Percentiles rank a stretch among this genome's conserved stretches.
phyloP scores from a whole-genome alignment of 305 asterid species.

The Fraxinus ornus region DNA sequence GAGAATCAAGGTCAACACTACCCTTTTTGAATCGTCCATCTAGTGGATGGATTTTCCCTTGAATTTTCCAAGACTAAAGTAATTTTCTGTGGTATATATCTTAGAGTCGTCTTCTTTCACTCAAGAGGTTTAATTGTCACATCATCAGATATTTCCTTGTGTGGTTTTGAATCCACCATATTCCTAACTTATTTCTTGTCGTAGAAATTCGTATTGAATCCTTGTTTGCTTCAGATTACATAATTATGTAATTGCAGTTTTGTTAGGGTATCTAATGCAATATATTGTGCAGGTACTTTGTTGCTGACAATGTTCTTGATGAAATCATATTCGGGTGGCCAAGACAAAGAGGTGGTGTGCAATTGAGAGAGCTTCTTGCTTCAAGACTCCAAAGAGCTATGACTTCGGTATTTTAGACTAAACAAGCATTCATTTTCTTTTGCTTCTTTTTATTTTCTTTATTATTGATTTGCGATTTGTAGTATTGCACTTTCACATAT shows the following conservation, averaged over 20 bases:
- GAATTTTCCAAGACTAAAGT: conserved; percentile 7
- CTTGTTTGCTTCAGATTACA: conserved; percentile 1
- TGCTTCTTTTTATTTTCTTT: background rate
- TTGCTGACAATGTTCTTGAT: conserved; percentile 85
- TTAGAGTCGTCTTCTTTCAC: background rate
- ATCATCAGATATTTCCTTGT: conserved; percentile 8
- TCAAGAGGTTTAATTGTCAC: background rate
- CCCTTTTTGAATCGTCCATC: conserved; percentile 1
- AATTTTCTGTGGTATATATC: background rate
- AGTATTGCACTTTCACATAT: background rate
- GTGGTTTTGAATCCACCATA: conserved; percentile 8
- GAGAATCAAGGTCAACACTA: background rate
- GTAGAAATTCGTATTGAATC: conserved; percentile 15
- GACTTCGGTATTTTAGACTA: conserved; percentile 56
- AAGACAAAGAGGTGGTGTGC: conserved; percentile 72
- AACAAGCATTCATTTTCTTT: background rate
- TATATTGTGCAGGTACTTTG: conserved; percentile 59
- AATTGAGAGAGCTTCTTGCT: conserved; percentile 75
- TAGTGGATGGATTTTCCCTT: conserved; percentile 6
- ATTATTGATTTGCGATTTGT: background rate
- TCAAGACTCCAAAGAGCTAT: conserved; percentile 81
- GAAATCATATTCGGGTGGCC: conserved; percentile 97
- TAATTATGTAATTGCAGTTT: conserved; percentile 27
- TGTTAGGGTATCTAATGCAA: conserved; percentile 30
- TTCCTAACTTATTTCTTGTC: conserved; percentile 4